Base-by-base conservation (phyloP, 164 flowering plant species). In the Liquidambar formosana region DNA sequence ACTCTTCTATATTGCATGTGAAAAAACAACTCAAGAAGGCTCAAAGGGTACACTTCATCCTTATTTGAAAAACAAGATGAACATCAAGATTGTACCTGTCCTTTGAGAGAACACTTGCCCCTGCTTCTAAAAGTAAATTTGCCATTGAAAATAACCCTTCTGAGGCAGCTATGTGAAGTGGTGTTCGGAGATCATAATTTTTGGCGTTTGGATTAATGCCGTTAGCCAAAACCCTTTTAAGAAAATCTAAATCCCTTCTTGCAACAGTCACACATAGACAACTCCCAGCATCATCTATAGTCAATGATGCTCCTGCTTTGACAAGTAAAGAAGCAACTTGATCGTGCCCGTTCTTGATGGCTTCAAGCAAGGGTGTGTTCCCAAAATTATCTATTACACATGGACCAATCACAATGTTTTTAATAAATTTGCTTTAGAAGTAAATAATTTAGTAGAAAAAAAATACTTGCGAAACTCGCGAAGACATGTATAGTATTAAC, bases 111-210 rank as follows among this genome's bases (percentile, higher is more conserved):
- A 94, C 97, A 81, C 83, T 85, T 45, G 99, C 97, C 23, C 99
- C 97, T 14, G 93, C 84, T 64, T 89, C 95, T 79, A 92, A 13
- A 16, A 94, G 86, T 67, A 91, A 28, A 69, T 88, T 86, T 46
- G 89, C 88, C 83, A 86, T 88, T 66, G 81, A 23, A 80, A 74
- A 83, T 62, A 87, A 52, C 25, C 97, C 99, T 51, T 87, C 91
- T 47, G 95, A 85, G 12, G 91, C 86, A 77, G 99, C 97, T 44
- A 92, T 68, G 76, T 94, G 99, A 72, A 94, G 94, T 26, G 99
- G 88, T 19, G 99, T 91, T 69, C 97, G 80, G 44, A 84, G 85
- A 67, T 92, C 93, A 73, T 88, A 94, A 67, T 94, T 86, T 69
- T 72, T 88, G 21, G 90, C 79, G 75, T 92, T 89, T 57, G 99